These are phyloP conservation scores for Metarhizium sp. DNA, from an alignment of 2,329 filamentous ascomycete species.

Conservation along the genomic window DNA sequence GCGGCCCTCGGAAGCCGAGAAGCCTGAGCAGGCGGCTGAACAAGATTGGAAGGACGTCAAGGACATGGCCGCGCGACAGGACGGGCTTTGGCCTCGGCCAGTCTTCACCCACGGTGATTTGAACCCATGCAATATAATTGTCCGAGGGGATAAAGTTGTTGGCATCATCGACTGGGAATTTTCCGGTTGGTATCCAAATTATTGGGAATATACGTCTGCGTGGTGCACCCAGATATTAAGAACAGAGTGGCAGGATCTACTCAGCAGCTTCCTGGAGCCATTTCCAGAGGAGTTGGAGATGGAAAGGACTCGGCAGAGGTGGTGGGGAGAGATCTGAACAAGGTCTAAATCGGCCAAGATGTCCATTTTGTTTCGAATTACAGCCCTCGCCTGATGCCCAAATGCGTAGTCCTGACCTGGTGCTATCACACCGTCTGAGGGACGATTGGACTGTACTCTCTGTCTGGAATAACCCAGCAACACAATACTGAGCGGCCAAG, in stretches of 20 bases:
- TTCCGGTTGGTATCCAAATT: constrained; percentile 22
- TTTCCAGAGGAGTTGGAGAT: neutral
- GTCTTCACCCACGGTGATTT: constrained; percentile 33
- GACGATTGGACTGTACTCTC: too few species aligned
- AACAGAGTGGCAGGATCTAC: neutral
- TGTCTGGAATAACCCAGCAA: too few species aligned
- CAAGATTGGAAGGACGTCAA: neutral
- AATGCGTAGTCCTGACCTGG: too few species aligned
- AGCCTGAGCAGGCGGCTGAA: too few species aligned
- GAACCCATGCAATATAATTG: constrained; percentile 32
- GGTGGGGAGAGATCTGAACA: neutral
- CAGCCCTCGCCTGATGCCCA: too few species aligned
- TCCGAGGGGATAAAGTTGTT: constrained; percentile 28
- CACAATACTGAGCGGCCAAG: too few species aligned
- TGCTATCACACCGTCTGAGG: too few species aligned
- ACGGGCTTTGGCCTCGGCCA: neutral
- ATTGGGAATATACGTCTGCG: constrained; percentile 23
- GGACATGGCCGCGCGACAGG: neutral
- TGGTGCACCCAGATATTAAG: neutral
- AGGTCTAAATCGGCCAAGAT: too few species aligned
- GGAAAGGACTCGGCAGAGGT: neutral
- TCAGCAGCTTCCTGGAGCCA: neutral
- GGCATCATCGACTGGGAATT: constrained; percentile 32
- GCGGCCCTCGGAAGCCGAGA: too few species aligned
- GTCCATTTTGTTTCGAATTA: too few species aligned